phyloP scores from a whole-genome alignment of 2,329 filamentous ascomycete species.

The Beauveria rudraprayagi region DNA sequence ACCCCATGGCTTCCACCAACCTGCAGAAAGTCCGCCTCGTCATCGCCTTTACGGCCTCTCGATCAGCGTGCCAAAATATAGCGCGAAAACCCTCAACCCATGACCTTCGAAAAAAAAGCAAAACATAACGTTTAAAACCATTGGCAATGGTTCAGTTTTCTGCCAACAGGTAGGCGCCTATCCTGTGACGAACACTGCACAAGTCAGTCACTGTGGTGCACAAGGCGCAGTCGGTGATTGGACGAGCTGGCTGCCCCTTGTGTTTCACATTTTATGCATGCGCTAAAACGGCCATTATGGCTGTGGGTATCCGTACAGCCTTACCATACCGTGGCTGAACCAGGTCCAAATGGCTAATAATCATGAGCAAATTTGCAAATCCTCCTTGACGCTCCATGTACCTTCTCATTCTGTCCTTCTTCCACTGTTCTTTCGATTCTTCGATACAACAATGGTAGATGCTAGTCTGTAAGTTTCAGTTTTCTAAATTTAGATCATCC shows the following conservation, averaged over 20 bases:
- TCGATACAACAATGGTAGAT: neutral
- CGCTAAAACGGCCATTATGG: slow-evolving; percentile 2
- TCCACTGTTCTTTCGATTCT: neutral
- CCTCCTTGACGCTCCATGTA: neutral
- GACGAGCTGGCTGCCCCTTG: neutral
- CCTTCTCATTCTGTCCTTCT: neutral
- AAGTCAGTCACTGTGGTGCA: neutral
- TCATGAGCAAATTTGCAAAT: neutral
- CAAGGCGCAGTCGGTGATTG: neutral
- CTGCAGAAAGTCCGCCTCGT: too few species aligned
- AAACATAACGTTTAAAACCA: neutral
- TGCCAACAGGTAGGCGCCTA: neutral
- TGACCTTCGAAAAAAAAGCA: neutral
- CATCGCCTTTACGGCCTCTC: too few species aligned
- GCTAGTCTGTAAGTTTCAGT: neutral
- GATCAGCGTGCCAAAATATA: neutral
- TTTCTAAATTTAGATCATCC: neutral
- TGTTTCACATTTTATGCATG: slow-evolving; percentile 6
- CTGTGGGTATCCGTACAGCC: neutral
- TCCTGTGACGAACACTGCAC: neutral
- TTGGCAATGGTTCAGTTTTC: neutral
- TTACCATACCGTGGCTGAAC: neutral
- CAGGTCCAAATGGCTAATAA: neutral
- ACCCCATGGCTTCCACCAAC: neutral
- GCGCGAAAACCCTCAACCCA: neutral